Evolutionary conservation across 768 basidiomycete genomes (phyloP).

Genomic region (Paxillus involutus): DNA sequence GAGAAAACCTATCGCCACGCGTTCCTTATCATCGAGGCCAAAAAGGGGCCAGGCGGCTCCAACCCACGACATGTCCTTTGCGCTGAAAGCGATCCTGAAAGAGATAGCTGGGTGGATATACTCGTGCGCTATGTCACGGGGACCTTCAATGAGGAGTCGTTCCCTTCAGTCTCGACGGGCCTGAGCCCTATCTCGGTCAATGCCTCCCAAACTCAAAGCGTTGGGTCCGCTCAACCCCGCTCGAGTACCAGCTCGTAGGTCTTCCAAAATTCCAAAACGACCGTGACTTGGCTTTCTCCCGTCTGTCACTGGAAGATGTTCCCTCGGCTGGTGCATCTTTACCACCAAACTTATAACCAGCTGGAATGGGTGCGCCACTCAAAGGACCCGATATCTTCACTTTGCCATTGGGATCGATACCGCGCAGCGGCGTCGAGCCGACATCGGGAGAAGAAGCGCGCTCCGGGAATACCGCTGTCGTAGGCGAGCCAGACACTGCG

Average conservation of each 20-base stretch:
- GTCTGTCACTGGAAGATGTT: conserved; percentile 57
- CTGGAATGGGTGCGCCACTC: conserved; percentile 81
- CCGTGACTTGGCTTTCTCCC: conserved; percentile 90
- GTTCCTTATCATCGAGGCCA: conserved; percentile 93
- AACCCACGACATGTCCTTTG: conserved; percentile 89
- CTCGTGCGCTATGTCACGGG: conserved; percentile 88
- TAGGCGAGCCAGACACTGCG: conserved; percentile 49
- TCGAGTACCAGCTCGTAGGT: conserved; percentile 57
- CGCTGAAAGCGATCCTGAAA: conserved; percentile 91
- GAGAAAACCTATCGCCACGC: conserved; percentile 97
- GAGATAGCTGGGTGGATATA: conserved; percentile 93
- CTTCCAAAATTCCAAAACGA: conserved; percentile 93
- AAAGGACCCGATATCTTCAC: conserved; percentile 90
- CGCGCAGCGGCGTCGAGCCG: conserved; percentile 44
- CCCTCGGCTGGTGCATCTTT: conserved; percentile 59
- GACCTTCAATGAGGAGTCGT: conserved; percentile 70
- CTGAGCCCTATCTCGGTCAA: conserved; percentile 25
- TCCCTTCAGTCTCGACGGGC: conserved; percentile 41
- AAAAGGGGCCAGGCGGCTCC: conserved; percentile 66
- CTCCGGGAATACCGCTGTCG: conserved; percentile 32
- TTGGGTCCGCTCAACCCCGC: conserved; percentile 45
- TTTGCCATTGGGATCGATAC: conserved; percentile 58
- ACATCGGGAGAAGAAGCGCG: conserved; percentile 50
- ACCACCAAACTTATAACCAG: conserved; percentile 86
- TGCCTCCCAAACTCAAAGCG: conserved; percentile 23